phyloP scores from a whole-genome alignment of 768 basidiomycete genomes.

The Xanthoconium stramineum region DNA sequence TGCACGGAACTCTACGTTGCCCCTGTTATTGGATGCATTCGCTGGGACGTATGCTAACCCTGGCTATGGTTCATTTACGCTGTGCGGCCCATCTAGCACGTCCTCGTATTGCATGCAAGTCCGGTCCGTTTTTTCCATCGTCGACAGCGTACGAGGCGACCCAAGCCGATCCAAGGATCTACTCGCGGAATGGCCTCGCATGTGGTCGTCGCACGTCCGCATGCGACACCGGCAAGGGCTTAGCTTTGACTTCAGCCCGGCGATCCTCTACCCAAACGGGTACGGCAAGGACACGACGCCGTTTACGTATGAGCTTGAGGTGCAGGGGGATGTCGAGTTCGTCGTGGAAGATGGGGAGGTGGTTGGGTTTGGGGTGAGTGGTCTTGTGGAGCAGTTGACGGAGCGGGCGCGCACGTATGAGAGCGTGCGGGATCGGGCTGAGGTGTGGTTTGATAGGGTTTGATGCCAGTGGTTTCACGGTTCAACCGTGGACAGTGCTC shows the following conservation, averaged over 20 bases:
- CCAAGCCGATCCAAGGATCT: slow-evolving; percentile 7
- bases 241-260: slow-evolving; percentile 19
- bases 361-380: slow-evolving; percentile 29
- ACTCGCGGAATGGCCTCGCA: slow-evolving; percentile 32
- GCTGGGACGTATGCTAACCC: slow-evolving; percentile 36
- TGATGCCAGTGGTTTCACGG: neutral
- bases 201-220: slow-evolving; percentile 36
- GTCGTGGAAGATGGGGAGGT: slow-evolving; percentile 4
- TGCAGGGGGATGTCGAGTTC: slow-evolving; percentile 17
- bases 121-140: slow-evolving; percentile 26
- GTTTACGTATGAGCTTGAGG: slow-evolving; percentile 18
- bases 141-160: neutral
- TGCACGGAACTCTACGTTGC: neutral
- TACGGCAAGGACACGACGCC: slow-evolving; percentile 37
- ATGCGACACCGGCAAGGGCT: slow-evolving; percentile 1
- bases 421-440: slow-evolving; percentile 24
- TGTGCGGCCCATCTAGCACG: slow-evolving; percentile 32
- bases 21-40: neutral
- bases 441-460: slow-evolving; percentile 31
- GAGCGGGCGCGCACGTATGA: slow-evolving; percentile 20
- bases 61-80: slow-evolving; percentile 37
- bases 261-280: slow-evolving; percentile 35
- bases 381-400: slow-evolving; percentile 10
- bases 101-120: slow-evolving; percentile 25
- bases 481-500: too few relatives aligned